phyloP scores from a whole-genome alignment of 2,329 filamentous ascomycete genomes.

The Aspergillus sp. region DNA sequence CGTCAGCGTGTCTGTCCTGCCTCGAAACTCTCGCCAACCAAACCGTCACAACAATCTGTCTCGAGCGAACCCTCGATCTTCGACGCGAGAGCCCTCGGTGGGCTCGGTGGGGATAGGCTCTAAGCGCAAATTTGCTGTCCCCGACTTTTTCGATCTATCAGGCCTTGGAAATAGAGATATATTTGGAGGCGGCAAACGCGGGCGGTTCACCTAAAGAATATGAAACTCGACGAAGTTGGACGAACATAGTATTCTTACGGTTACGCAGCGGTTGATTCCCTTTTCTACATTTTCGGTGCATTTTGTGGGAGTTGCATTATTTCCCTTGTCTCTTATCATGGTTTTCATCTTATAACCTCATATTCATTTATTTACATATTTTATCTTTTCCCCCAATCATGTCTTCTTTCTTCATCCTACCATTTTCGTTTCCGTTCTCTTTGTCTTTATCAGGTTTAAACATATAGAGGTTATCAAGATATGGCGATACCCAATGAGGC shows the following conservation, averaged over 20 bases:
- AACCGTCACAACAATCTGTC: constrained; percentile 40
- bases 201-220: constrained; percentile 43
- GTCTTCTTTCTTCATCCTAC: constrained; percentile 15
- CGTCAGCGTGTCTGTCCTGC: constrained; percentile 44
- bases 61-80: constrained; percentile 37
- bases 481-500: constrained; percentile 37
- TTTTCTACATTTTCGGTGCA: constrained; percentile 30
- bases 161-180: constrained; percentile 45
- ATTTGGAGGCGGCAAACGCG: constrained; percentile 48
- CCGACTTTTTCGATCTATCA: constrained; percentile 52
- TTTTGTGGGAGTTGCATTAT: constrained; percentile 34
- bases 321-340: constrained; percentile 14
- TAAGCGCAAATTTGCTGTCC: constrained; percentile 49
- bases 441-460: constrained; percentile 24
- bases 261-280: constrained; percentile 30
- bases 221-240: constrained; percentile 30
- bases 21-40: constrained; percentile 41
- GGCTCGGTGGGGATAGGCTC: constrained; percentile 42
- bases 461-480: constrained; percentile 36
- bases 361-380: constrained; percentile 3
- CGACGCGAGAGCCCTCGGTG: constrained; percentile 39
- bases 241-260: constrained; percentile 34
- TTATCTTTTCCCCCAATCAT: constrained; percentile 6
- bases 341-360: constrained; percentile 8
- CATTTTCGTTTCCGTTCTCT: constrained; percentile 12